Evolutionary conservation across 192 early-diverging fungal species (phyloP), one percentile per base, ranked within the genome.

Genomic region (Podila epigama): DNA sequence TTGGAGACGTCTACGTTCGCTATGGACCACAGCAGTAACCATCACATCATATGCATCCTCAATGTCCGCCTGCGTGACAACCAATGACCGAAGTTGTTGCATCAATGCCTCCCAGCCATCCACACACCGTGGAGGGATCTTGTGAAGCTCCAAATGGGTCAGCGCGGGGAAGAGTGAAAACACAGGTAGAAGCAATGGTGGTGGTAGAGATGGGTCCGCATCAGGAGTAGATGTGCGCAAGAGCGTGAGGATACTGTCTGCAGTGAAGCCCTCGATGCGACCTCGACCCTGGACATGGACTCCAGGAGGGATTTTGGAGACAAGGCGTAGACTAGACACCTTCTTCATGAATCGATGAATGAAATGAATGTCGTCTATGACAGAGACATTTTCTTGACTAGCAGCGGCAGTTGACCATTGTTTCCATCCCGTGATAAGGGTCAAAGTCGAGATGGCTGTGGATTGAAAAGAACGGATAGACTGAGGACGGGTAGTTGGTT

Each of bases 61-160:
- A 34, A 88, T 63, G 9, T 66, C 58, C 2, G 82, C 70, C 10
- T 69, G 64, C 20, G 72, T 66, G 18, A 88, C 52, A 27, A 85
- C 79, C 41, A 86, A 54, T 5, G 70, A 82, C 33, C 81, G 75
- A 13, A 88, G 53, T 18, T 68, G 66, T 7, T 53, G 44, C 69
- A 79, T 72, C n/a, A 88, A 39, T n/a, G 44, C 31, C 27, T 82
- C 71, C 87, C 87, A 88, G 2, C 80, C 81, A 28, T 81, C 78
- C 28, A 85, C 61, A 18, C 75, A 63, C 12, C 68, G 59, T 4
- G 84, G 82, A 13, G 83, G 82, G 29, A 88, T 63, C 51, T 83
- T 75, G 60, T 79, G 63, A 10, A 88, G 63, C 50, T 88, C 87
- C 16, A 88, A 39, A 73, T 82, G 81, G 8, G 79, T 67, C 34